These are phyloP conservation scores for Cupressus sempervirens DNA, from an alignment of 75 land plant species.

Conservation along the genomic window DNA sequence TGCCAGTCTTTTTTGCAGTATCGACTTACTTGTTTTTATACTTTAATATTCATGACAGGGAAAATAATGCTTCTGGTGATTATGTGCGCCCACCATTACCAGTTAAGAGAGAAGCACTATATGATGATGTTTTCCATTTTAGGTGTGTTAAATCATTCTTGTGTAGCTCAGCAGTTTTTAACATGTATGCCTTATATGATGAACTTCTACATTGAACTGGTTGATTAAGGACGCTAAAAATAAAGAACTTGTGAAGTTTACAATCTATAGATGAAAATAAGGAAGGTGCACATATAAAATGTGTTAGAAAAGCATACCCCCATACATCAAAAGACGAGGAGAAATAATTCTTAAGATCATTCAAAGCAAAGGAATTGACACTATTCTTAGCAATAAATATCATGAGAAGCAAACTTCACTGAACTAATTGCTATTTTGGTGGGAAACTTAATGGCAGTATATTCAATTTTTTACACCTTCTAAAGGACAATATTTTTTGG, in stretches of 20 bases:
- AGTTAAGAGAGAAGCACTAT: constrained; percentile 86
- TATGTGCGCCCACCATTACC: constrained; percentile 94
- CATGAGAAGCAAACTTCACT: background rate
- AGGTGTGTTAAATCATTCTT: constrained; percentile 34
- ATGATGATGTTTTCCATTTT: constrained; percentile 67
- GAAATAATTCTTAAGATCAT: background rate
- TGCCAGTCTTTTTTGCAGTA: background rate
- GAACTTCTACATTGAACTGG: background rate
- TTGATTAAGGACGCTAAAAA: background rate
- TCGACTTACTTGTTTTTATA: background rate
- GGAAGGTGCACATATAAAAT: background rate
- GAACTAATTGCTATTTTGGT: background rate
- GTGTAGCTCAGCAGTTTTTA: background rate
- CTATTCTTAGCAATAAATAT: background rate
- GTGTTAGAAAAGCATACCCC: background rate
- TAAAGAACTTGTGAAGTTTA: background rate
- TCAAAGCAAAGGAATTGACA: background rate
- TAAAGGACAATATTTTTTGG: background rate
- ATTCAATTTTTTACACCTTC: background rate
- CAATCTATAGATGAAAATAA: background rate
- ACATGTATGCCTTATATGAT: background rate
- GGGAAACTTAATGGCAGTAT: background rate
- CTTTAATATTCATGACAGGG: background rate
- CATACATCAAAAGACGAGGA: background rate
- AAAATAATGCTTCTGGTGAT: constrained; percentile 38